phyloP scores from a whole-genome alignment of 2,329 filamentous ascomycete species.

The Xylaria sp. region DNA sequence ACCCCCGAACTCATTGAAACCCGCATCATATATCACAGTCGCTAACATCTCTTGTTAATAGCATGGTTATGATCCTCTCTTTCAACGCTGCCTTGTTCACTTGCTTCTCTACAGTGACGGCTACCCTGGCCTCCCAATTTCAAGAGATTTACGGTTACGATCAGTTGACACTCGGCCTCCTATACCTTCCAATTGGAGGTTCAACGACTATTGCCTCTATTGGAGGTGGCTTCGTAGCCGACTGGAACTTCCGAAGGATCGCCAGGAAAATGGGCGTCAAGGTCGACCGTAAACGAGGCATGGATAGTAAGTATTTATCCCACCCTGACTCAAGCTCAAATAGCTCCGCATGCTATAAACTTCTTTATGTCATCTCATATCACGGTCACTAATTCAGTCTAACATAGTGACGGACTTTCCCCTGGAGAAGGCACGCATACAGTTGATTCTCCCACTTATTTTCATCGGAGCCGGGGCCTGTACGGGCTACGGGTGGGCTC shows the following conservation, averaged over 20 bases:
- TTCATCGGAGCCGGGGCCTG: constrained; percentile 63
- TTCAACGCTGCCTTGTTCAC: constrained; percentile 67
- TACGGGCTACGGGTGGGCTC: constrained; percentile 67
- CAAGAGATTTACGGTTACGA: constrained; percentile 62
- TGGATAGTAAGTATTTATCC: constrained; percentile 51
- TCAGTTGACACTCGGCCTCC: constrained; percentile 63
- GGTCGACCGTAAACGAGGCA: constrained; percentile 68
- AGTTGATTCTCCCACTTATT: constrained; percentile 66
- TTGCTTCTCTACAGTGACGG: constrained; percentile 64
- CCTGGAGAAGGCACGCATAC: constrained; percentile 65
- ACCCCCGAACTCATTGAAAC: neutral
- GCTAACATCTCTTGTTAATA: constrained; percentile 48
- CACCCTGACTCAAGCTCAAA: neutral
- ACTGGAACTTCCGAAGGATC: constrained; percentile 77
- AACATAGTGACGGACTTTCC: constrained; percentile 58
- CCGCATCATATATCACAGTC: neutral
- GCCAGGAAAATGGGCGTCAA: constrained; percentile 70
- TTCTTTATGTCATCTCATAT: neutral
- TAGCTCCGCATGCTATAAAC: neutral
- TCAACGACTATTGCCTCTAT: constrained; percentile 62
- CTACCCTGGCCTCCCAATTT: constrained; percentile 65
- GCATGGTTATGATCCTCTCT: constrained; percentile 64
- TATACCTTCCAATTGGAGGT: constrained; percentile 65
- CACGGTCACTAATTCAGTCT: constrained; percentile 12
- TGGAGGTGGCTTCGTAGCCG: constrained; percentile 66